Evolutionary conservation across 2,329 filamentous ascomycete genomes (phyloP), one percentile per base, ranked within the genome.

Genomic region (Chrysoporthe deuterocubensis): DNA sequence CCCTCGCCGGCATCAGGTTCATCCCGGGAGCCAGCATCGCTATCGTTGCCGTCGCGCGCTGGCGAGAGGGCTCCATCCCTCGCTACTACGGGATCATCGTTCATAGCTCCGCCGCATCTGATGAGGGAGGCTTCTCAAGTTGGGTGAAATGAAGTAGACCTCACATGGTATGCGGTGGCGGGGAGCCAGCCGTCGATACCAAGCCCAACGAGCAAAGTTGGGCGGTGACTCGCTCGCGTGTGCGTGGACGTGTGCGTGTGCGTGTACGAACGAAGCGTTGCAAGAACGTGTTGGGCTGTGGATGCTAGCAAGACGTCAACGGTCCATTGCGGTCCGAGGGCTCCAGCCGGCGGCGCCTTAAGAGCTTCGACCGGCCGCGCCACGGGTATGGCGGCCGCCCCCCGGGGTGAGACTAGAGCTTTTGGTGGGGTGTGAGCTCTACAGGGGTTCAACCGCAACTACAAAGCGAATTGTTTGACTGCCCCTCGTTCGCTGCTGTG

Each of bases 61-160:
- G 69, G 73, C 69, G 72, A 73, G 71, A 72, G 73, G 75, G 78
- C 77, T 76, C 78, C 76, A 75, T 75, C 77, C 78, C 77, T 80
- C 77, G 80, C 76, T 76, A 76, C 76, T 62, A 59, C 63, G 77
- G 78, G 73, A 80, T 78, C 80, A 81, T 82, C 72, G 79, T 78
- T 81, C 80, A 82, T 82, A 78, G 79, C 79, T 81, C 78, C 74
- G 74, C 77, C 76, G 76, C 77, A 79, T 75, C 76, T 74, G 75
- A 76, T 74, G 72, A 73, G 73, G 74, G 71, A 73, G 74, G 72
- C 73, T 60, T 68, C 68, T 70, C 66, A 57, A 42, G 44, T 48
- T 48, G 61, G 56, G 42, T 65, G 34, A 58, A 21, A 42, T 16
- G 64, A 64, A 42, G 16, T 68, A 63, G 58, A 62, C 58, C 58